Conservation (phyloP, 83 land plant genomes). For the Thuja plicata region DNA sequence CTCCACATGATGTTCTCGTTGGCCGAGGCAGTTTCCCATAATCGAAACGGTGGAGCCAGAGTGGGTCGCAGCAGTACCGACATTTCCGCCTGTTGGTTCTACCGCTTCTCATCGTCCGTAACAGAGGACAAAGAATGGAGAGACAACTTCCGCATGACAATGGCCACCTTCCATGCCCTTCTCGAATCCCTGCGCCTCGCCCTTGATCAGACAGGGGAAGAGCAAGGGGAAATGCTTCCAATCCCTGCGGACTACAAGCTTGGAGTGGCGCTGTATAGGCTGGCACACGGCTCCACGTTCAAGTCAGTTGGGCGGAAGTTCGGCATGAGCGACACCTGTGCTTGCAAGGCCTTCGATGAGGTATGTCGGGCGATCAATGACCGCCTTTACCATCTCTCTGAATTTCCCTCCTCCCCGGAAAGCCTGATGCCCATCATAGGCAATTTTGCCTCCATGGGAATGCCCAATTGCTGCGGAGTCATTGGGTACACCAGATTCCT, state of each 20-base stretch:
- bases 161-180: slow-evolving; percentile 41
- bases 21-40: slow-evolving; percentile 6
- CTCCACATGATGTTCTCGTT: slow-evolving; percentile 31
- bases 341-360: slow-evolving; percentile 53
- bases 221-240: background rate
- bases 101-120: slow-evolving; percentile 19
- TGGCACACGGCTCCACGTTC: slow-evolving; percentile 67
- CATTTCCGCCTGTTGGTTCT: slow-evolving; percentile 23
- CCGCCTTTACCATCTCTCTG: slow-evolving; percentile 41
- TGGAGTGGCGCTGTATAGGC: slow-evolving; percentile 58
- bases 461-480: slow-evolving; percentile 72
- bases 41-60: background rate
- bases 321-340: slow-evolving; percentile 25
- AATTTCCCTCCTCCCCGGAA: slow-evolving; percentile 27
- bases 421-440: slow-evolving; percentile 17
- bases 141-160: slow-evolving; percentile 54
- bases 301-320: slow-evolving; percentile 40
- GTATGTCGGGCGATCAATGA: slow-evolving; percentile 47
- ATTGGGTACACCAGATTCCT: slow-evolving; percentile 44
- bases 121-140: slow-evolving; percentile 22
- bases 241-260: slow-evolving; percentile 34
- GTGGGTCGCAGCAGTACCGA: background rate
- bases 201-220: slow-evolving; percentile 9
- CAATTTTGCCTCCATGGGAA: slow-evolving; percentile 35
- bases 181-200: slow-evolving; percentile 23